Percentiles rank a stretch among this genome's conserved stretches.
Conservation (phyloP, 208 protist species). For the Endotrypanum monterogeii region DNA sequence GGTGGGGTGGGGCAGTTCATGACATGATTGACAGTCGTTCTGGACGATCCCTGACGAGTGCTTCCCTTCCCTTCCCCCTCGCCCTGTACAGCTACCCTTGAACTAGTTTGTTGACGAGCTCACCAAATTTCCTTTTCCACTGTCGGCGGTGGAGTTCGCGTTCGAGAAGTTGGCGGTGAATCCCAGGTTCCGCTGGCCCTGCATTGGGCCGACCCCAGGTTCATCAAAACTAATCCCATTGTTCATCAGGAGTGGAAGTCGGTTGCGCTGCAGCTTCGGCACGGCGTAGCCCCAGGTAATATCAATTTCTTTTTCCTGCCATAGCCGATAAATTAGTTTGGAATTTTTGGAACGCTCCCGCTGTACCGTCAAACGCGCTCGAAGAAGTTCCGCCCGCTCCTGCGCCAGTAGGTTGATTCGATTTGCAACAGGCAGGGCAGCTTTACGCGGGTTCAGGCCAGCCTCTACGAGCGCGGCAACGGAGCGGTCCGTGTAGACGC, state of each 20-base stretch:
- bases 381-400: constrained; percentile 42
- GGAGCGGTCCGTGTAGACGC: constrained; percentile 62
- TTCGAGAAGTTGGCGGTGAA: background rate
- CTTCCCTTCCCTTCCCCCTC: too few species aligned
- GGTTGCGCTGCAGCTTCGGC: constrained; percentile 34
- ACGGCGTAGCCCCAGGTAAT: constrained; percentile 40
- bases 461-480: constrained; percentile 56
- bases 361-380: constrained; percentile 42
- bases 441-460: constrained; percentile 63
- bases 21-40: background rate
- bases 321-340: constrained; percentile 78
- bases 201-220: background rate
- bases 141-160: background rate
- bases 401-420: constrained; percentile 67
- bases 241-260: constrained; percentile 21
- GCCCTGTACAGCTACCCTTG: background rate
- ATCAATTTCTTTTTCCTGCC: constrained; percentile 76
- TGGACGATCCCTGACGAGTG: too few species aligned
- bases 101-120: background rate
- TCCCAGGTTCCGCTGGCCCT: background rate
- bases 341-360: constrained; percentile 76
- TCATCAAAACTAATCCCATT: background rate
- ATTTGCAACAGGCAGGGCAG: constrained; percentile 56
- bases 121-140: background rate
- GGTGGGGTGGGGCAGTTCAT: background rate